Evolutionary conservation across 2,329 filamentous ascomycete genomes (phyloP), one percentile per base, ranked within the genome.

Genomic region (Fusarium sp.): DNA sequence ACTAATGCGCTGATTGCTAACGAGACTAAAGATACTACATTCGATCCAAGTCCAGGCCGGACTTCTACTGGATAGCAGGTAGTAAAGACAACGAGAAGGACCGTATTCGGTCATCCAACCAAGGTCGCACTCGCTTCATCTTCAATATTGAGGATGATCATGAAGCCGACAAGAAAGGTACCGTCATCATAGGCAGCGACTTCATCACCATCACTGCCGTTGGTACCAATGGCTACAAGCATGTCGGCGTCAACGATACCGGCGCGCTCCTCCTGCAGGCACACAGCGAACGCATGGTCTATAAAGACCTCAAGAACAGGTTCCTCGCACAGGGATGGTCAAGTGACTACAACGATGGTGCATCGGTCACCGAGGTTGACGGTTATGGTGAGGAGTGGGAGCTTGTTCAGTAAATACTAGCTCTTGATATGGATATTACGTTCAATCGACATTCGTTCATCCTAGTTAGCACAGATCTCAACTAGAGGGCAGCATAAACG

Each of bases 391-490:
- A 62, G 23, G 58, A 62, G 30, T 60, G 46, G 47, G 34, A 43
- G 9, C 82, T 61, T 14, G 30, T 55, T 24, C 28, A 40, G 19
- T 47, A 32, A 12, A 2, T n/a, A 2, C 20, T 12, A 10, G 17
- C 30, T 23, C 15, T 6, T n/a, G 45, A 6, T 17, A 26, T 23
- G 11, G 6, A 21, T 21, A 10, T 21, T 7, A 11, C 1, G 24
- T 26, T 15, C n/a, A 26, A 7, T 26, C 24, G 9, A 15, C 2
- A 23, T 3, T 4, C 6, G 15, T 43, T 7, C 20, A 23, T 19
- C 11, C 1, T 15, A 30, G 28, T 9, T 30, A 30, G 28, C 5
- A 12, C 6, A 14, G 4, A 15, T 15, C 5, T 14, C 4, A 15
- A 14, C 4, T 4, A 15, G 2, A 43, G 6, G 3, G 9, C 10